Percentiles rank a stretch among this genome's conserved stretches.
These are phyloP conservation scores for Globisporangium spinosum DNA, from an alignment of 352 stramenopile genomes.

Conservation along the genomic window DNA sequence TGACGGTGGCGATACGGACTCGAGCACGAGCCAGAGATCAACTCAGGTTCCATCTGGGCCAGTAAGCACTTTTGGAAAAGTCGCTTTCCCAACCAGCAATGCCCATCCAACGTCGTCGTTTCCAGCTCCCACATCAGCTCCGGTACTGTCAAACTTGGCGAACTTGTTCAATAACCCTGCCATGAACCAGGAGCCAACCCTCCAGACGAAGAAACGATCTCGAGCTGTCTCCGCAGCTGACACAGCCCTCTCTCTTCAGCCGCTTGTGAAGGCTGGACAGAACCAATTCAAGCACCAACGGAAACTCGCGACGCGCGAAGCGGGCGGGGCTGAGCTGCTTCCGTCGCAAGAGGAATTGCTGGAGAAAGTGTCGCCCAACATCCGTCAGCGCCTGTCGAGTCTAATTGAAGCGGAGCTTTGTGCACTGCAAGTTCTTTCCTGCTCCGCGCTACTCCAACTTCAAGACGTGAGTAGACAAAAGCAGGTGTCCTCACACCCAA, in stretches of 20 bases:
- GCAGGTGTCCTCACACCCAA: conserved; percentile 26
- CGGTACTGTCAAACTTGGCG: background rate
- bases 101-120: background rate
- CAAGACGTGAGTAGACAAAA: conserved; percentile 33
- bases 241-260: conserved; percentile 3
- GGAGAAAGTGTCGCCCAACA: conserved; percentile 61
- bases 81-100: background rate
- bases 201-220: conserved; percentile 31
- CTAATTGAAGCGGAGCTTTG: conserved; percentile 78
- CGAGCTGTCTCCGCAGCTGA: conserved; percentile 11
- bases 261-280: background rate
- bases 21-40: conserved; percentile 13
- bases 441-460: conserved; percentile 57
- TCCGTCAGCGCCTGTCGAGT: conserved; percentile 63
- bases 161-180: background rate
- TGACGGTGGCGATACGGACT: conserved; percentile 34
- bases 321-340: conserved; percentile 29
- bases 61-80: background rate
- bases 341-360: conserved; percentile 78
- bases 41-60: background rate
- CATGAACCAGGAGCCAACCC: background rate
- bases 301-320: conserved; percentile 17
- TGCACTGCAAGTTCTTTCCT: conserved; percentile 77
- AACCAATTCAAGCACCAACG: conserved; percentile 9
- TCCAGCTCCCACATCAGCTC: background rate